Conservation (phyloP, 148 eudicot genomes). For the Bassia scoparia region DNA sequence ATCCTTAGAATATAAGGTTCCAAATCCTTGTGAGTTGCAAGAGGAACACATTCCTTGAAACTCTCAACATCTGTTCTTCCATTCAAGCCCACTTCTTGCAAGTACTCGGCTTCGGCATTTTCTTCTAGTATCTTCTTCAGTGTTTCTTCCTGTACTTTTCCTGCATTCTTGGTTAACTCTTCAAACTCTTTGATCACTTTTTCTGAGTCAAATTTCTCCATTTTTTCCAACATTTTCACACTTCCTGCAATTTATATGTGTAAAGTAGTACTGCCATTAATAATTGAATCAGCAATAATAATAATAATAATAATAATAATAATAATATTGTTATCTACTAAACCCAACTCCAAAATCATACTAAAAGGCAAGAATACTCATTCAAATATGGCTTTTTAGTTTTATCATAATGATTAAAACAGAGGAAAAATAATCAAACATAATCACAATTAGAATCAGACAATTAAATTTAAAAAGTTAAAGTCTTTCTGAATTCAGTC, state of each 20-base stretch:
- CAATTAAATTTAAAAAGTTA: background rate
- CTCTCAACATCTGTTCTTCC: constrained; percentile 56
- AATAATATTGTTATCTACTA: background rate
- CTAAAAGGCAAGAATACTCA: background rate
- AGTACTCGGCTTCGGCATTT: constrained; percentile 31
- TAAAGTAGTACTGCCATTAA: no score
- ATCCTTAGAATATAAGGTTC: constrained; percentile 68
- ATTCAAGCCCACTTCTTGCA: constrained; percentile 32
- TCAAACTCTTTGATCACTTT: constrained; percentile 39
- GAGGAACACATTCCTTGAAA: constrained; percentile 66
- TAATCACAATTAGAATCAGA: background rate
- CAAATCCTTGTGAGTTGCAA: constrained; percentile 64
- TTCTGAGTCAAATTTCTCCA: constrained; percentile 28
- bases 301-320: background rate
- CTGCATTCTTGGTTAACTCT: constrained; percentile 34
- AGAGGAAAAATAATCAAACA: background rate
- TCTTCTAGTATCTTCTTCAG: constrained; percentile 41
- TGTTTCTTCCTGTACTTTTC: constrained; percentile 37
- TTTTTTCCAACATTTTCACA: constrained; percentile 33
- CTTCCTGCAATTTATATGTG: background rate
- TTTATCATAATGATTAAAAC: background rate
- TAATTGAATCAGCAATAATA: background rate
- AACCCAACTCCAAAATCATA: background rate
- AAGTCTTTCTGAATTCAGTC: background rate
- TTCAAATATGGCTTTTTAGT: constrained; percentile 2